phyloP scores from a whole-genome alignment of 805 yeast genomes.

The Kregervanrija delftensis region DNA sequence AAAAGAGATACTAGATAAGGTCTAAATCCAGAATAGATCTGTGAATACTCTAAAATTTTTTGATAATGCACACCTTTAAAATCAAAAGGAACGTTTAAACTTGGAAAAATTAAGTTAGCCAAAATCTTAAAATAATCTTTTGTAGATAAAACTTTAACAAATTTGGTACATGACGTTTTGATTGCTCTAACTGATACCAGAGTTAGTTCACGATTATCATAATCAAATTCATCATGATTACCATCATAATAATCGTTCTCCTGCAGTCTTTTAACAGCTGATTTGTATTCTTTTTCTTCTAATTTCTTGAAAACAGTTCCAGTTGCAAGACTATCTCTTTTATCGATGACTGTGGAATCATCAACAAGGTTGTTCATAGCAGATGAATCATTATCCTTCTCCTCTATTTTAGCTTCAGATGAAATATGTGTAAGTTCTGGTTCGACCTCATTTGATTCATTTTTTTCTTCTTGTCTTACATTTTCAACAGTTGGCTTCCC shows the following conservation, averaged over 20 bases:
- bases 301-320: not conserved
- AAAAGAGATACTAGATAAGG: slow-evolving; percentile 16
- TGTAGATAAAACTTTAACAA: slow-evolving; percentile 12
- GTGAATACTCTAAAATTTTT: slow-evolving; percentile 4
- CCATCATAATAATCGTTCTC: not conserved
- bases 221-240: not conserved
- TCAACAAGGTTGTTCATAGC: not conserved
- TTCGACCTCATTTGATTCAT: not conserved
- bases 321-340: not conserved
- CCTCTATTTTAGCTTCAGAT: not conserved
- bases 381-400: not conserved
- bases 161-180: slow-evolving; percentile 5
- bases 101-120: slow-evolving; percentile 14
- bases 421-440: no score
- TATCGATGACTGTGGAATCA: not conserved
- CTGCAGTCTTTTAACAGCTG: not conserved
- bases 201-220: slow-evolving; percentile 3
- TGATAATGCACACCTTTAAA: slow-evolving; percentile 1
- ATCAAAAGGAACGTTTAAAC: slow-evolving; percentile 5
- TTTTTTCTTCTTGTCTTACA: not conserved
- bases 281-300: not conserved
- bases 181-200: slow-evolving; percentile 10
- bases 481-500: not conserved
- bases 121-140: slow-evolving; percentile 13
- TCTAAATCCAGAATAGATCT: slow-evolving; percentile 14